Percentiles rank a stretch among this genome's conserved stretches.
These are phyloP conservation scores for Heimioporus punctisporus DNA, from an alignment of 1,284 basidiomycete genomes.

Conservation along the genomic window DNA sequence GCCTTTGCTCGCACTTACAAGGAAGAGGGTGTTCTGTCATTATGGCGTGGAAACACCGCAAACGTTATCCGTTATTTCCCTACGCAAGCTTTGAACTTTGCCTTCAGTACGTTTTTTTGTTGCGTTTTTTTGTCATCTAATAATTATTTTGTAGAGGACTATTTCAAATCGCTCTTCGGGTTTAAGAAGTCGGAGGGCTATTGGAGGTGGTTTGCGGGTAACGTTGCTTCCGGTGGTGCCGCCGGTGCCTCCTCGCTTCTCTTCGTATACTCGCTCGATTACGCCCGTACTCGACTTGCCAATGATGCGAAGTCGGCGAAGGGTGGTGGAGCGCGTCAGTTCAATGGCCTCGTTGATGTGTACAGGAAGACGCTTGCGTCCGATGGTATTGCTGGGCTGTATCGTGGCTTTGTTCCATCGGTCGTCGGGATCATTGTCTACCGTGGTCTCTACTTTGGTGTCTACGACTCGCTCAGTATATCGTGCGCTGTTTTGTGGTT, in stretches of 20 bases:
- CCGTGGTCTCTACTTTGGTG: conserved; percentile 96
- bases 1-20: conserved; percentile 88
- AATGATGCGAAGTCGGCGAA: conserved; percentile 96
- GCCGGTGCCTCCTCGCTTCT: conserved; percentile 96
- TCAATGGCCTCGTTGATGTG: conserved; percentile 95
- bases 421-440: conserved; percentile 97
- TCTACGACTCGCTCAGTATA: conserved; percentile 91
- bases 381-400: conserved; percentile 89
- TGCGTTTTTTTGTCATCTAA: background rate
- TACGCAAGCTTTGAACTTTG: conserved; percentile 95
- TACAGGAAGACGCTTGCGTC: conserved; percentile 93
- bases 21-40: conserved; percentile 90
- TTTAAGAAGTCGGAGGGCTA: conserved; percentile 91
- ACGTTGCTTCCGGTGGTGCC: conserved; percentile 96
- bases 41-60: conserved; percentile 98
- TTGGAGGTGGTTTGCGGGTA: conserved; percentile 91
- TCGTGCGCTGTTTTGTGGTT: conserved; percentile 16
- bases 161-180: conserved; percentile 95
- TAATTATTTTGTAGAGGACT: conserved; percentile 73
- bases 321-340: conserved; percentile 91
- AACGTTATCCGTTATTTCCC: conserved; percentile 99
- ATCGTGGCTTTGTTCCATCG: conserved; percentile 95
- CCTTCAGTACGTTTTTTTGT: conserved; percentile 70
- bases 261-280: conserved; percentile 98
- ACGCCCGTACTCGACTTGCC: conserved; percentile 97